Conservation (phyloP, 805 yeast species). For the Crinitomyces ghanaensis region DNA sequence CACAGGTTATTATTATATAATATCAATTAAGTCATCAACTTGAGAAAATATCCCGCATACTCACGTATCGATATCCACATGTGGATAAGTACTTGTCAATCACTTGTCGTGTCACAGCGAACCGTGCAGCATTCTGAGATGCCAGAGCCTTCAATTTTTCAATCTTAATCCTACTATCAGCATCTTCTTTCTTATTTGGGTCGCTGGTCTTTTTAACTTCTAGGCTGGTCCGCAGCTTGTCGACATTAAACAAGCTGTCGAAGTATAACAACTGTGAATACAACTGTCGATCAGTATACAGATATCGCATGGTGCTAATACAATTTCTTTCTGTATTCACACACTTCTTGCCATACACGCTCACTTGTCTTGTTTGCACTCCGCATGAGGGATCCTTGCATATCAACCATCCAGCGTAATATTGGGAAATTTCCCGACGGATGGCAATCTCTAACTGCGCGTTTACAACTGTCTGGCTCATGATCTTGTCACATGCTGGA, state of each 20-base stretch:
- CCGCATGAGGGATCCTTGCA: constrained; percentile 87
- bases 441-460: constrained; percentile 67
- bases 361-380: constrained; percentile 65
- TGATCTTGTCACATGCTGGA: constrained; percentile 40
- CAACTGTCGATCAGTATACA: constrained; percentile 65
- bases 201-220: constrained; percentile 42
- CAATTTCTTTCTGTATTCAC: constrained; percentile 50
- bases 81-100: constrained; percentile 63
- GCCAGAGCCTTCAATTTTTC: constrained; percentile 62
- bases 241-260: constrained; percentile 68
- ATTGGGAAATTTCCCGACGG: constrained; percentile 55
- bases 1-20: too few relatives aligned
- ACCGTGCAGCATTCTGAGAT: constrained; percentile 63
- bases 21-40: too few relatives aligned
- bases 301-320: constrained; percentile 72
- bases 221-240: too few relatives aligned
- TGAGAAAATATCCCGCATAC: constrained; percentile 74
- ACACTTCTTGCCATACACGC: constrained; percentile 84
- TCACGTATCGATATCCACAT: constrained; percentile 83
- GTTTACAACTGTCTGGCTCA: constrained; percentile 46
- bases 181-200: constrained; percentile 13
- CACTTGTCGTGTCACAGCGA: constrained; percentile 42
- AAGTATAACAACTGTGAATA: constrained; percentile 80
- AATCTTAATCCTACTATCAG: constrained; percentile 14
- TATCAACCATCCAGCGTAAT: constrained; percentile 74